A percentile compares a stretch with the other conserved stretches of the same genome.
phyloP scores from a whole-genome alignment of 169 alveolate species.

The Neospora caninum region DNA sequence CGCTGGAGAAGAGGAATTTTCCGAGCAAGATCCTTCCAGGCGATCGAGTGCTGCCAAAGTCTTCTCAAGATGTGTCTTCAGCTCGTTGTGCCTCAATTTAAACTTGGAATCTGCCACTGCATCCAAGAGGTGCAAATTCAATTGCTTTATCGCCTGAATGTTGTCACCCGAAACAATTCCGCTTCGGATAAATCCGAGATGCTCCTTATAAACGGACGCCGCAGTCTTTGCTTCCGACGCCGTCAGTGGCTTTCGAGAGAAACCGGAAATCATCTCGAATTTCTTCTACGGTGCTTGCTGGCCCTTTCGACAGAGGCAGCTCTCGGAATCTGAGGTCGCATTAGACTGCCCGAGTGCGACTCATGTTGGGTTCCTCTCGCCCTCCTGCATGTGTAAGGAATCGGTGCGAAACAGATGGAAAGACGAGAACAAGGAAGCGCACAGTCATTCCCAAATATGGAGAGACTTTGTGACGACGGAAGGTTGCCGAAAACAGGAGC shows the following conservation, averaged over 20 bases:
- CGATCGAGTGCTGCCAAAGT: background rate
- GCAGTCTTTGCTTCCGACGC: background rate
- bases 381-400: no score
- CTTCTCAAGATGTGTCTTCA: slow-evolving; percentile 17
- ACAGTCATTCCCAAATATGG: no score
- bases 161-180: background rate
- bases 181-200: background rate
- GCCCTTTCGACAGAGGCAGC: no score
- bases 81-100: slow-evolving; percentile 23
- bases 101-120: slow-evolving; percentile 19
- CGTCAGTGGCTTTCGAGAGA: background rate
- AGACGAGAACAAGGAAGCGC: no score
- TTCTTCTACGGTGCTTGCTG: no score
- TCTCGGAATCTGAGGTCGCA: no score
- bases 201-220: slow-evolving; percentile 15
- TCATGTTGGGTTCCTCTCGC: no score
- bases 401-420: no score
- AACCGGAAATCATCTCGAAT: background rate
- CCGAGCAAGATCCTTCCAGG: background rate
- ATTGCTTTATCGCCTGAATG: slow-evolving; percentile 4
- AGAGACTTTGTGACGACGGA: no score
- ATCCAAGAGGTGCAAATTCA: slow-evolving; percentile 11
- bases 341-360: no score
- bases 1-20: background rate
- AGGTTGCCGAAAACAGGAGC: no score